A percentile compares a stretch with the other conserved stretches of the same genome.
Evolutionary conservation across 345 rosid genomes (phyloP).

Genomic region (Gossypium mustelinum): DNA sequence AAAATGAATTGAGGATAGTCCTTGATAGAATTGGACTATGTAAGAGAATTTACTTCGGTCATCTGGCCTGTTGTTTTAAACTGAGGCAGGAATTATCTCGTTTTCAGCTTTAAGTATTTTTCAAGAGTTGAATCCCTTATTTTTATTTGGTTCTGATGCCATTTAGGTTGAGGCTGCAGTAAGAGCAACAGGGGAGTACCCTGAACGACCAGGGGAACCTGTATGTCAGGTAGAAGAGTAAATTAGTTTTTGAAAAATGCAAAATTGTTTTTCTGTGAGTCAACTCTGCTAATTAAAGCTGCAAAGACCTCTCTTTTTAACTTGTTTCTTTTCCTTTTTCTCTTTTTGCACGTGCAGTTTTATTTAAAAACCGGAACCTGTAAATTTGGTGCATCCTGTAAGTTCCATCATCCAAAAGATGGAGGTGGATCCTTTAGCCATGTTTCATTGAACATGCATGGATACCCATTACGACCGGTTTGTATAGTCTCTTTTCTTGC

Average conservation of each 20-base stretch:
- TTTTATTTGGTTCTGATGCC: constrained; percentile 9
- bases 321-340: neutral
- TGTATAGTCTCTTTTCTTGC: constrained; percentile 22
- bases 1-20: neutral
- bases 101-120: neutral
- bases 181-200: constrained; percentile 80
- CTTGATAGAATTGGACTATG: neutral
- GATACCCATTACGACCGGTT: constrained; percentile 83
- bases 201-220: constrained; percentile 80
- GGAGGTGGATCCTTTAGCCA: constrained; percentile 61
- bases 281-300: neutral
- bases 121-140: neutral
- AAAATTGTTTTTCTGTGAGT: neutral
- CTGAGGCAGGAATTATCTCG: neutral
- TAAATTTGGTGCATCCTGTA: constrained; percentile 96
- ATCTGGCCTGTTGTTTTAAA: neutral
- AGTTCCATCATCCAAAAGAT: constrained; percentile 91
- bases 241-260: neutral
- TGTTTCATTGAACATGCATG: constrained; percentile 58
- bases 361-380: constrained; percentile 83
- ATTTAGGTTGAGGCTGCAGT: constrained; percentile 68
- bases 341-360: constrained; percentile 42
- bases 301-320: neutral
- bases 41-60: neutral
- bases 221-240: constrained; percentile 61